Evolutionary conservation across 2,329 filamentous ascomycete species (phyloP).

Genomic region (Whalleya microplaca): DNA sequence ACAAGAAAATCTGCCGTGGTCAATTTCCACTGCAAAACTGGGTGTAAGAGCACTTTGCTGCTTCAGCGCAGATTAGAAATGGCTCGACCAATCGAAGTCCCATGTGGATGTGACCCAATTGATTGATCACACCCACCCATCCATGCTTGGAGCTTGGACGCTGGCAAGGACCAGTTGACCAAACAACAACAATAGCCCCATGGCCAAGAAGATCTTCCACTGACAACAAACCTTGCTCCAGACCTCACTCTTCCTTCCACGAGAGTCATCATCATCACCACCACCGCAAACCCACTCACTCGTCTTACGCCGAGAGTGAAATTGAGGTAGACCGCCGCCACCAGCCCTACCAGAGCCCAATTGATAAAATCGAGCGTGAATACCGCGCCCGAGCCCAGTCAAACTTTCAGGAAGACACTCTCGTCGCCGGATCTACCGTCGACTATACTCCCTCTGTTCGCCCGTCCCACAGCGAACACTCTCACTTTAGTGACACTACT

Average conservation of each 20-base stretch:
- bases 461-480: conserved; percentile 42
- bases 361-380: conserved; percentile 69
- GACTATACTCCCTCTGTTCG: conserved; percentile 35
- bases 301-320: conserved; percentile 62
- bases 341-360: conserved; percentile 51
- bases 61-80: neutral
- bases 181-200: conserved; percentile 10
- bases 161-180: conserved; percentile 20
- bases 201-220: conserved; percentile 19
- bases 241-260: conserved; percentile 39
- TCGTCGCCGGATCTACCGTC: conserved; percentile 32
- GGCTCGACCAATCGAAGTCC: conserved; percentile 12
- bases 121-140: neutral
- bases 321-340: conserved; percentile 66
- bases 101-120: neutral
- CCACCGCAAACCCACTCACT: conserved; percentile 29
- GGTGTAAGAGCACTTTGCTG: neutral
- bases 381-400: conserved; percentile 65
- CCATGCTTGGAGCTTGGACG: conserved; percentile 8
- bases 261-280: conserved; percentile 26
- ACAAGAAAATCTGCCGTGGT: neutral
- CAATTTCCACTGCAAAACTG: neutral
- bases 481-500: conserved; percentile 41
- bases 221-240: conserved; percentile 33
- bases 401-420: conserved; percentile 43